Evolutionary conservation across 1,284 basidiomycete genomes (phyloP).

Genomic region (Naganishia liquefaciens): DNA sequence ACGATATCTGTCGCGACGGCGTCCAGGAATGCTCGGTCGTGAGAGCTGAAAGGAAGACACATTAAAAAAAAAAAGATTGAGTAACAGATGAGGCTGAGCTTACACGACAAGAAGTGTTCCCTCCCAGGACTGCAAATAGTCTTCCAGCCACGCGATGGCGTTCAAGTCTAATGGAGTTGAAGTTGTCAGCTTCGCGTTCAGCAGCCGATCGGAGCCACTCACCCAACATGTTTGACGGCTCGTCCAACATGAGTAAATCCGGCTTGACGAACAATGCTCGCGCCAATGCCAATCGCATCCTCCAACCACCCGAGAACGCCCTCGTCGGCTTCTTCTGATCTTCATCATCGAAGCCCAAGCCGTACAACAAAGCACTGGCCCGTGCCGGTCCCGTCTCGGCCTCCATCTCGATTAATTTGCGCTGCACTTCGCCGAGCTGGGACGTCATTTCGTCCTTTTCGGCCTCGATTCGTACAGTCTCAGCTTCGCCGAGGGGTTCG

Average conservation of each 20-base stretch:
- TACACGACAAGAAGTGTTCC: constrained; percentile 93
- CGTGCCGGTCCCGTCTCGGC: constrained; percentile 93
- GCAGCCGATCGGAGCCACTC: constrained; percentile 36
- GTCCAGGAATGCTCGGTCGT: constrained; percentile 98
- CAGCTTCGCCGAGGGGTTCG: constrained; percentile 60
- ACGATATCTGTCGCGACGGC: constrained; percentile 94
- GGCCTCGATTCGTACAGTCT: constrained; percentile 74
- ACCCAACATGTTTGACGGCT: constrained; percentile 96
- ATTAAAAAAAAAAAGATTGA: constrained; percentile 20
- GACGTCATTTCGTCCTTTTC: constrained; percentile 78
- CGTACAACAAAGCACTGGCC: constrained; percentile 85
- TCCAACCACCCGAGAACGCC: constrained; percentile 97
- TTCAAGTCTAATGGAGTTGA: constrained; percentile 59
- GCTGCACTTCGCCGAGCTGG: constrained; percentile 88
- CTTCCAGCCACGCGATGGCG: constrained; percentile 65
- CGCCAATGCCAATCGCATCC: constrained; percentile 80
- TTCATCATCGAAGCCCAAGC: constrained; percentile 84
- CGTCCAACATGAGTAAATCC: constrained; percentile 79
- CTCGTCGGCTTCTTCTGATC: constrained; percentile 81
- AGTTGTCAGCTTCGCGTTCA: not conserved
- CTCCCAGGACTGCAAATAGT: constrained; percentile 95
- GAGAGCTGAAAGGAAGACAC: constrained; percentile 62
- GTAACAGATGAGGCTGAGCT: constrained; percentile 41
- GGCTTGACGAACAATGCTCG: constrained; percentile 91
- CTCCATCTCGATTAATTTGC: constrained; percentile 91